Base-by-base conservation (phyloP, 2,329 filamentous ascomycete genomes). In the Penicillium brasilianum region DNA sequence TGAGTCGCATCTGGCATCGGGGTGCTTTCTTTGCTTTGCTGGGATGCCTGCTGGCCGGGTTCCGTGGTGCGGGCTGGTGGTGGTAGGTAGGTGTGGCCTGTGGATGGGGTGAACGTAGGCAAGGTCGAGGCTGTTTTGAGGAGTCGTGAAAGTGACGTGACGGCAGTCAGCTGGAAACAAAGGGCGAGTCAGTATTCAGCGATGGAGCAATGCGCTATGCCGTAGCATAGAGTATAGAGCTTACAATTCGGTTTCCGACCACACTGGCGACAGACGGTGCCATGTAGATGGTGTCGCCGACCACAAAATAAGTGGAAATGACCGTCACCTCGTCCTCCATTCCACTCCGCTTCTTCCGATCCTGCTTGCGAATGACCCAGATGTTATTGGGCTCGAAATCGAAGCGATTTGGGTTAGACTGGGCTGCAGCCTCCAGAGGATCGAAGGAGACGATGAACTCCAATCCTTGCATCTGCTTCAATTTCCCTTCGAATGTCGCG, bases 301-400 rank as follows among this genome's bases (percentile, higher is more conserved):
- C 80, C 10, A 87, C 80, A 69, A 85, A 89, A 72, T 85, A 89
- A 2, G 84, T 86, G 13, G 80, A 83, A 50, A 88, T 74, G 6
- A 85, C 78, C 30, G 80, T 81, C 30, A 85, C 77, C 58, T 85
- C 81, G 71, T 83, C 82, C 39, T 80, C 76, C 61, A 73, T 63
- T 2, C 76, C 76, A 16, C 66, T 69, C 32, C 74, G 74, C 68
- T 83, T 83, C 60, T 77, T 76, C 51, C 84, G 76, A 57, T 77
- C 78, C 71, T 88, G 86, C 67, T 87, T 87, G 63, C 86, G 82
- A 56, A 89, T 84, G 2, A 88, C 82, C 83, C 85, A 89, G 37
- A 87, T 77, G 60, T 81, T 80, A 49, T 80, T 75, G 74, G 82
- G 66, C 72, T 85, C 66, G 74, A 81, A 73, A 20, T 75, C 74